Evolutionary conservation across 768 basidiomycete species (phyloP).

Genomic region (Phlegmacium glaucopus): DNA sequence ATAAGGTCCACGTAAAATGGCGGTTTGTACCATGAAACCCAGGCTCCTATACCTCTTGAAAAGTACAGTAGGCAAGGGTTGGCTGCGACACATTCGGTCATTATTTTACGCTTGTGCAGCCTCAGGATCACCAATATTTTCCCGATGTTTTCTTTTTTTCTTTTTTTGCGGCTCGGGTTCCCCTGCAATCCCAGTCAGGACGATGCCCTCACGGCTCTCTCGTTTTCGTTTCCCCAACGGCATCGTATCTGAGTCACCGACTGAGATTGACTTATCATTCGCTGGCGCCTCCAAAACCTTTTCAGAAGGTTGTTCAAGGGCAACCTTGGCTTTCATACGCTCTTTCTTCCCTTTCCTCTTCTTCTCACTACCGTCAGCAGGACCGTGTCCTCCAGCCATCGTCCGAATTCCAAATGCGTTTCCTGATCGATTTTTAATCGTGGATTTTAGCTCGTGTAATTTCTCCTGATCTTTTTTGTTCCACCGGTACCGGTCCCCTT

Average conservation of each 20-base stretch:
- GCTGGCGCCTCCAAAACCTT: conserved; percentile 23
- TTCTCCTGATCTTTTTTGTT: conserved; percentile 61
- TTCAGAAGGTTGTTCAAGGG: conserved; percentile 11
- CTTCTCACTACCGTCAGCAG: conserved; percentile 36
- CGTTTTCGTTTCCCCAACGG: conserved; percentile 22
- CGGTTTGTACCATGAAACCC: no score
- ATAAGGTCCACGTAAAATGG: no score
- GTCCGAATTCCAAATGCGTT: conserved; percentile 6
- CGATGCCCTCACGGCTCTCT: conserved; percentile 10
- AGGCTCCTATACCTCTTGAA: no score
- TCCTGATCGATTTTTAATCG: conserved; percentile 43
- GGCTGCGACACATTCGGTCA: no score
- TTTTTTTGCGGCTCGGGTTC: no score
- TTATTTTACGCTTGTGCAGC: no score
- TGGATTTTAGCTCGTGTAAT: conserved; percentile 69
- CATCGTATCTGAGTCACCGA: conserved; percentile 36
- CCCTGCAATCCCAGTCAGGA: neutral
- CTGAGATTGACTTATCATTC: neutral
- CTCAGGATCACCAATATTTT: no score
- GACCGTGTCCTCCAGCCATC: conserved; percentile 14
- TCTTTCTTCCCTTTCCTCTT: conserved; percentile 74
- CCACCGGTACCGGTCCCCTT: conserved; percentile 44
- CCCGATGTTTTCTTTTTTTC: no score
- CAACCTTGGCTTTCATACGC: conserved; percentile 47
- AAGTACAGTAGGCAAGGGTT: no score